Conservation (phyloP, 805 yeast species). For the Wickerhamiella musiphila region DNA sequence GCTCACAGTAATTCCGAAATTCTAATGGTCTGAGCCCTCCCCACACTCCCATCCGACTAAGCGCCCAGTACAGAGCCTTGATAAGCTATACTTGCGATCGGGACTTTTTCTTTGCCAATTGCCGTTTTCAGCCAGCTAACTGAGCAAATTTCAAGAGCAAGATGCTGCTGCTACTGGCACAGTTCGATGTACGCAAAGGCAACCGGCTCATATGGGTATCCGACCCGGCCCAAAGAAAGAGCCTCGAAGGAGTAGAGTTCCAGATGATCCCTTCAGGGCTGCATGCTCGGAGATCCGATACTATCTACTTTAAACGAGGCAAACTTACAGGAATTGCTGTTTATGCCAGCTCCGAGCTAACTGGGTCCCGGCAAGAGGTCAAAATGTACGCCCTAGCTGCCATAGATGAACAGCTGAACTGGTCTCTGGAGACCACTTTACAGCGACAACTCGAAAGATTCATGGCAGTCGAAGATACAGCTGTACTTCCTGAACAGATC, state of each 20-base stretch:
- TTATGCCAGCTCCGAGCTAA: constrained; percentile 7
- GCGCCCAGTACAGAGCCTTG: too few species aligned
- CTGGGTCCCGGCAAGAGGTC: constrained; percentile 5
- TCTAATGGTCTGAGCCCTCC: too few species aligned
- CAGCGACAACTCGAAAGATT: constrained; percentile 8
- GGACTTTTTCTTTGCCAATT: too few species aligned
- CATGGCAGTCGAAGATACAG: constrained; percentile 6
- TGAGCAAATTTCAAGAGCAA: too few species aligned
- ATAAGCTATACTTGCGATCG: too few species aligned
- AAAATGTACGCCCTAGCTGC: constrained; percentile 13
- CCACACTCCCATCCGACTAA: too few species aligned
- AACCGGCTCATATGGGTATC: constrained; percentile 31
- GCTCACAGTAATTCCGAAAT: too few species aligned
- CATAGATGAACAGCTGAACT: constrained; percentile 8
- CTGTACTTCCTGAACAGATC: constrained; percentile 2
- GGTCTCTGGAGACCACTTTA: constrained; percentile 13
- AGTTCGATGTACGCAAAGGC: constrained; percentile 37
- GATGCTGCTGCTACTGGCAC: constrained; percentile 28
- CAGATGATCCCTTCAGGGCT: constrained; percentile 55
- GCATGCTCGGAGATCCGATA: constrained; percentile 35
- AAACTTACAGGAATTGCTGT: constrained; percentile 12
- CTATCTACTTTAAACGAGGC: constrained; percentile 30
- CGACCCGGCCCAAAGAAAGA: constrained; percentile 7
- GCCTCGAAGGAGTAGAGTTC: constrained; percentile 36
- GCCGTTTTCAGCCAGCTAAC: too few species aligned